Evolutionary conservation across 2,329 filamentous ascomycete genomes (phyloP).

Genomic region (Epichloe bromicola): DNA sequence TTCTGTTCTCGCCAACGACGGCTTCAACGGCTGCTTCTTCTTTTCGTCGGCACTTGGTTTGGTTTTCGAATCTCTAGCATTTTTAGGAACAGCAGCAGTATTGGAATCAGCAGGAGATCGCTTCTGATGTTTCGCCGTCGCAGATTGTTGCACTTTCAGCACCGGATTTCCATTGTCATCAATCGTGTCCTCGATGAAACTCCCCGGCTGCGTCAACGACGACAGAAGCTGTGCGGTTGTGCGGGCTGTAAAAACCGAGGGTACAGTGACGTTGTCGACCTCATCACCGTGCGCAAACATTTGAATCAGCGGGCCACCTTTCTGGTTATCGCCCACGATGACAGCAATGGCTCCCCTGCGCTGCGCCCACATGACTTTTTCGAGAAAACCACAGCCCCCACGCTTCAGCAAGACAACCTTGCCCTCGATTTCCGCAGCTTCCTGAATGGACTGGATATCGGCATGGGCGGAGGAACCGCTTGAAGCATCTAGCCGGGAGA

Average conservation of each 20-base stretch:
- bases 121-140: slow-evolving; percentile 24
- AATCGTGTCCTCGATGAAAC: slow-evolving; percentile 45
- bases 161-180: slow-evolving; percentile 46
- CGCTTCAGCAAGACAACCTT: slow-evolving; percentile 86
- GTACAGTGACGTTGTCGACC: slow-evolving; percentile 87
- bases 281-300: slow-evolving; percentile 94
- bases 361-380: slow-evolving; percentile 96
- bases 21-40: slow-evolving; percentile 8
- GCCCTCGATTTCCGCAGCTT: slow-evolving; percentile 82
- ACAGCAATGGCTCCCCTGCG: slow-evolving; percentile 76
- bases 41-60: slow-evolving; percentile 16
- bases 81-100: slow-evolving; percentile 15
- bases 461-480: slow-evolving; percentile 46
- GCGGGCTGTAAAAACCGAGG: slow-evolving; percentile 85
- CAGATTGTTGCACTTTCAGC: slow-evolving; percentile 38
- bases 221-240: slow-evolving; percentile 90
- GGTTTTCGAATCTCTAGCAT: slow-evolving; percentile 14
- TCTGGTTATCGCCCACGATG: slow-evolving; percentile 87
- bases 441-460: slow-evolving; percentile 84
- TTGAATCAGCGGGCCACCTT: slow-evolving; percentile 78
- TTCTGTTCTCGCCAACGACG: slow-evolving; percentile 10
- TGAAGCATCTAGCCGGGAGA: slow-evolving; percentile 22
- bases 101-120: slow-evolving; percentile 14
- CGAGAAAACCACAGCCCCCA: slow-evolving; percentile 93
- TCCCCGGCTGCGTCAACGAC: slow-evolving; percentile 64